Base-by-base conservation (phyloP, 1,139 yeast species). In the Nakaseomyces delphensis region DNA sequence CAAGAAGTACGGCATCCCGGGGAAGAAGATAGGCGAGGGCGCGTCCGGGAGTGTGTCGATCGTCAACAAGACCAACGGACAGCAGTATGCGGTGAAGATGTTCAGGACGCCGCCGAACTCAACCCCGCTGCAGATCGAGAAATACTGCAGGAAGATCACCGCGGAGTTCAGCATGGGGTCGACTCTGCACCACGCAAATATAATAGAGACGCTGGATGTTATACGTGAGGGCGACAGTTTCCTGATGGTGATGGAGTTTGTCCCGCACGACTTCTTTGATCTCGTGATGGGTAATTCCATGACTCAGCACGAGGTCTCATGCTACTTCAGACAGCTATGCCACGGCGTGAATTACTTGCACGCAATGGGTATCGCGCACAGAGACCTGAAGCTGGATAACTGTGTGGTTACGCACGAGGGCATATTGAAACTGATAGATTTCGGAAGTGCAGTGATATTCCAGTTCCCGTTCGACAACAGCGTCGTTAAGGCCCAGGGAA, bases 1-100 rank as follows among this genome's bases (percentile, higher is more conserved):
- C 38, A 59, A 71, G 37, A 76, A 76, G 53, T 81, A 80, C 54
- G 84, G 85, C n/a, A 64, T 73, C 4, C 72, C 74, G 0, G 84
- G 83, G 1, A 71, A 68, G 49, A 58, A 75, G 21, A 63, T 77
- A 15, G 93, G 93, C 4, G 73, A 82, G 42, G 93, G 93, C 20
- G 89, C 91, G 6, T 79, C 84, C 35, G 91, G 93, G 0, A 75
- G 83, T 2, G 93, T 83, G 13, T 72, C 76, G 44, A 68, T 79
- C 39, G 76, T 79, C 4, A 68, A 71, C 19, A 65, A 74, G 36
- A 56, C 67, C 1, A 75, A 76, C 51, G 71, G 75, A 2, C 67
- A 69, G 48, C 57, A 78, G 3, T 80, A 67, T 59, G 93, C 93
- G 0, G 78, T 83, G 38, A 83, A 83, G 60, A 77, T 79, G 56